A percentile compares a stretch with the other conserved stretches of the same genome.
Evolutionary conservation across 176 grass and related monocot genomes (phyloP).

Genomic region (Tillandsia leiboldiana): DNA sequence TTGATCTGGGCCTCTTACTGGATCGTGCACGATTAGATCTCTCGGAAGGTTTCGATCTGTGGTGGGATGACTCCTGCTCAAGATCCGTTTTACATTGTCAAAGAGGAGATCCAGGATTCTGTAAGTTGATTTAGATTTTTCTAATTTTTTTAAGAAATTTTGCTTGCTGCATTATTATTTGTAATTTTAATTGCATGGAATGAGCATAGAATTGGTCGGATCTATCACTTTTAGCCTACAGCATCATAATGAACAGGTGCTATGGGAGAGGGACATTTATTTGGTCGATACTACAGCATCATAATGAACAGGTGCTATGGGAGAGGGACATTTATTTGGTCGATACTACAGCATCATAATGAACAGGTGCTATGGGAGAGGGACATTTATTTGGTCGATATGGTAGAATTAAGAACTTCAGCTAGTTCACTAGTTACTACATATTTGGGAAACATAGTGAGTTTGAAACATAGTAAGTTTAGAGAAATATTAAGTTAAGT

Average conservation of each 20-base stretch:
- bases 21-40: too few species aligned
- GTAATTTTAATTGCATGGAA: background rate
- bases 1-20: too few species aligned
- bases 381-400: background rate
- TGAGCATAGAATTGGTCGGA: background rate
- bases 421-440: background rate
- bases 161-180: background rate
- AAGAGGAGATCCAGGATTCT: slow-evolving; percentile 90
- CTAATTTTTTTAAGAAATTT: background rate
- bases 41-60: background rate
- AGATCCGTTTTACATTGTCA: slow-evolving; percentile 95
- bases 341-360: background rate
- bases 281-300: too few species aligned
- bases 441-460: background rate
- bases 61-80: slow-evolving; percentile 69
- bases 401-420: background rate
- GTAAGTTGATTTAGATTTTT: slow-evolving; percentile 30
- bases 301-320: too few species aligned
- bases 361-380: background rate
- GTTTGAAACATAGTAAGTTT: background rate
- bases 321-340: background rate
- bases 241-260: too few species aligned
- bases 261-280: background rate
- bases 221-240: too few species aligned
- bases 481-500: too few species aligned